A percentile compares a stretch with the other conserved stretches of the same genome.
Conservation (phyloP, 257 asterid species). For the Ligustrum vulgare region DNA sequence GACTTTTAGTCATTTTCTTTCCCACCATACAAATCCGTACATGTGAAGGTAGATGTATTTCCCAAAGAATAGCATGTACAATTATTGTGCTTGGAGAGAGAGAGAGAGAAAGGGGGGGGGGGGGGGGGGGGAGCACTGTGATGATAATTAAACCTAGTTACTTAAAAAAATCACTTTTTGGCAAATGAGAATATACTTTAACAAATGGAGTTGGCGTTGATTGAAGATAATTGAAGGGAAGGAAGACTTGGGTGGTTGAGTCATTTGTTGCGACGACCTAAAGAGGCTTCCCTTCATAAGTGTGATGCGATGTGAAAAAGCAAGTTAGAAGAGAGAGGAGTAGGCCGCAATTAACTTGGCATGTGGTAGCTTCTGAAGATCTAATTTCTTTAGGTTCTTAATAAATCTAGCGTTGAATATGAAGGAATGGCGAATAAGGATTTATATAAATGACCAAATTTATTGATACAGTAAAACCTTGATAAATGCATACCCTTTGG, state of each 20-base stretch:
- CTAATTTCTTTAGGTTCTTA: neutral
- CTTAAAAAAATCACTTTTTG: neutral
- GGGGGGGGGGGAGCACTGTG: no score
- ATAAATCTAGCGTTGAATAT: neutral
- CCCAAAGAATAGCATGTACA: conserved; percentile 1
- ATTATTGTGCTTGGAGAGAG: conserved; percentile 8
- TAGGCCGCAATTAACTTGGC: neutral
- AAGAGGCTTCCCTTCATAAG: neutral
- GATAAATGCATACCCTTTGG: no score
- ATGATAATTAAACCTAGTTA: neutral
- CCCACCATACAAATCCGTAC: conserved; percentile 1
- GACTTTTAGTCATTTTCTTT: neutral
- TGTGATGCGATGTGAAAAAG: neutral
- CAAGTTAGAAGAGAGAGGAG: neutral
- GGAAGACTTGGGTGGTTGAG: neutral
- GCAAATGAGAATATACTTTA: neutral
- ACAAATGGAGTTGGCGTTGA: neutral
- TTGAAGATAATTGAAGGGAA: neutral
- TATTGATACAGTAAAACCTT: neutral
- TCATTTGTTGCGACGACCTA: neutral
- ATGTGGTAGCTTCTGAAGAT: neutral
- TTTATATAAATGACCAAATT: neutral
- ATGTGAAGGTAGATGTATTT: conserved; percentile 1
- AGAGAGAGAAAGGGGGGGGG: no score
- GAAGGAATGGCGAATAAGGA: neutral